Base-by-base conservation (phyloP, 495 filamentous ascomycete genomes). In the Aspergillus ostianus region DNA sequence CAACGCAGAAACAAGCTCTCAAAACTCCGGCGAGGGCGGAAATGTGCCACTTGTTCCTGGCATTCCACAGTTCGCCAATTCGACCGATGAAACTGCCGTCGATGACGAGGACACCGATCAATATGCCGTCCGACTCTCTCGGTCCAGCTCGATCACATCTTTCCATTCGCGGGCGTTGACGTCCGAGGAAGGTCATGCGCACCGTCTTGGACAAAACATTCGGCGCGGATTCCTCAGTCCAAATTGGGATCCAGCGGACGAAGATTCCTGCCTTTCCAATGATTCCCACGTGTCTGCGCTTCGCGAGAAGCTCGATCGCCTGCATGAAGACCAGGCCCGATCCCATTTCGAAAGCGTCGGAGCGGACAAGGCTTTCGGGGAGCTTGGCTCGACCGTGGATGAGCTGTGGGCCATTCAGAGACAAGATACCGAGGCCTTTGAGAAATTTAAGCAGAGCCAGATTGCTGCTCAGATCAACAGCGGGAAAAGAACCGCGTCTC, bases 181-280 rank as follows among this genome's bases (percentile, higher is more conserved):
- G 12, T 82, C 91, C 48, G 94, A 98, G 75, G 94, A 98, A 81
- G 94, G 90, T 49, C 89, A 87, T 44, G 84, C 93, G 60, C 89
- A 96, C 65, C 89, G 92, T 21, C 84, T 92, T 12, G 90, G 91
- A 17, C 91, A 95, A 67, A 84, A 88, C 60, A 80, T 97, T 58
- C 86, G 91, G 19, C 84, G 86, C 2, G 90, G 90, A 55, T 81
- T 90, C 65, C 70, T 87, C 26, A 75, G 77, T 18, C 76, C 80
- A 8, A 69, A 73, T 3, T 65, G 77, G 10, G 69, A 73, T 54
- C 65, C 73, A 32, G 65, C 7, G 62, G 68, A 73, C 5, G 72
- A 79, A 51, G 75, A 78, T 47, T 61, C 65, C 2, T 63, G 64
- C 10, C 60, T 66, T 15, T 76, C 84, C 10, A 80, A 85, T 45